Percentiles rank a stretch among this genome's conserved stretches.
phyloP scores from a whole-genome alignment of 345 rosid species.

The Eucalyptus regnans region DNA sequence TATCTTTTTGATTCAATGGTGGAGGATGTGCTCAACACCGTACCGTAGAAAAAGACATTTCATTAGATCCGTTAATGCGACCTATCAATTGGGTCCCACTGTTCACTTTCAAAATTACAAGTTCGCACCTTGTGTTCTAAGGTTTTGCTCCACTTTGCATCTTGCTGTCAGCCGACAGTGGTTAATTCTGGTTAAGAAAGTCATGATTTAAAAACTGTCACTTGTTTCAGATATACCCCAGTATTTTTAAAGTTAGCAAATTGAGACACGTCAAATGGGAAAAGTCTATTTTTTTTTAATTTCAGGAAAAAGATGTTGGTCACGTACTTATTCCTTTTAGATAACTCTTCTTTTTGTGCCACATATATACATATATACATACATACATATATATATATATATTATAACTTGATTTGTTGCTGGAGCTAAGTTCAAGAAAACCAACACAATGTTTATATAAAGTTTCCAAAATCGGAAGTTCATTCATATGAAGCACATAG shows the following conservation, averaged over 20 bases:
- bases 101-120: neutral
- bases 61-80: neutral
- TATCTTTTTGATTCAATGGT: neutral
- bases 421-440: too few relatives aligned
- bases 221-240: too few relatives aligned
- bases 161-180: neutral
- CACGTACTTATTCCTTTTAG: neutral
- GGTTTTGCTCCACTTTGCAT: neutral
- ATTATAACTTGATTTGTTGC: too few relatives aligned
- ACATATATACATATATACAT: too few relatives aligned
- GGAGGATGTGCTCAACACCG: neutral
- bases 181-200: neutral
- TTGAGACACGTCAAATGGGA: neutral
- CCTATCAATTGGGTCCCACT: neutral
- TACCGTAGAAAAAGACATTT: neutral
- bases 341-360: neutral
- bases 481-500: too few relatives aligned
- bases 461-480: too few relatives aligned
- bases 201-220: too few relatives aligned
- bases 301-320: too few relatives aligned
- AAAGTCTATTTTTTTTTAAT: too few relatives aligned
- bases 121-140: too few relatives aligned
- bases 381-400: too few relatives aligned
- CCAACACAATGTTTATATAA: too few relatives aligned
- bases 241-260: neutral